Evolutionary conservation across 169 alveolate genomes (phyloP), one percentile per base, ranked within the genome.

Genomic region (Toxoplasma gondii): DNA sequence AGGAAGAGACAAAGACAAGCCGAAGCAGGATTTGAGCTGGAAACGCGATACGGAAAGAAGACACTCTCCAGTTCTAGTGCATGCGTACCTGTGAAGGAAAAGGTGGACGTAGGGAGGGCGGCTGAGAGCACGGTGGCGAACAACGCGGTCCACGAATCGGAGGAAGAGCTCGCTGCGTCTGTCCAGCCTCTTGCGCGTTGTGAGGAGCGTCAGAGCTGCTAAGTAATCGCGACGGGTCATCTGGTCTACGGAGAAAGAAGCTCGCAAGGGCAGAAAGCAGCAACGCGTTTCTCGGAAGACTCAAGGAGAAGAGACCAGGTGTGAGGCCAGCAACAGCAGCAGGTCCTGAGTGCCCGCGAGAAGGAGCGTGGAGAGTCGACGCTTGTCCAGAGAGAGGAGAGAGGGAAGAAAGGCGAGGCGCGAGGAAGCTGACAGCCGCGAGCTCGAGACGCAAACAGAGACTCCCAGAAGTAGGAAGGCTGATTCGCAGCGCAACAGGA

Each of bases 151-250:
- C 80, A 58, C 80, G 54, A 83, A 58, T 41, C 91, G 83, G 31
- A 58, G 74, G 39, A 83, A 82, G 16, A 58, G 69, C 19, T 80
- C 45, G 88, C 91, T 82, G n/a, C 94, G 91, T 0, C 67, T 36
- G 92, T 92, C 94, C 24, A 92, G 80, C 16, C 92, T 92, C 58
- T 88, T 88, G 44, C 94, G 86, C 49, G 94, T 92, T 41, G 94
- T 80, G 49, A 92, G 88, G 70, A 92, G 41, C 38, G 94, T 80
- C 80, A 92, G 41, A 16, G 94, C 91, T 29, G 92, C 94, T 39
- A 92, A 78, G 86, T 90, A 86, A 88, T 86, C 95, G 31, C 95
- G 41, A 10, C 95, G 88, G 17, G 86, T 86, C 88, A 92, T 69
- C 24, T 43, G 54, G 82, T 58, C 95, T 86, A 93, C 83, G 81